phyloP scores from a whole-genome alignment of 805 yeast species.

The Nakazawaea holstii region DNA sequence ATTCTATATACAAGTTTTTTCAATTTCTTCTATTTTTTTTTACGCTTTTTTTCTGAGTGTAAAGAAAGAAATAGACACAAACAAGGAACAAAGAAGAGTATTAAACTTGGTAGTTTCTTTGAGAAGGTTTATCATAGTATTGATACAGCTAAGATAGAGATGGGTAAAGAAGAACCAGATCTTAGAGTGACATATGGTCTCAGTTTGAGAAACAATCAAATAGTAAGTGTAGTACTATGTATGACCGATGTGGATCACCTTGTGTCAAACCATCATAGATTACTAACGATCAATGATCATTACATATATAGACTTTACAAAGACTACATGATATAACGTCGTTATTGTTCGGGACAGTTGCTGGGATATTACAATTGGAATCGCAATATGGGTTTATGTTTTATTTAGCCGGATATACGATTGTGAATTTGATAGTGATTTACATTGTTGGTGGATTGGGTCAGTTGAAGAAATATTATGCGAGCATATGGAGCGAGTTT shows the following conservation, averaged over 20 bases:
- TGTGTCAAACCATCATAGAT: conserved; percentile 2
- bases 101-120: not conserved
- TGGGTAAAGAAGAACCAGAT: conserved; percentile 8
- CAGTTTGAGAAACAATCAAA: conserved; percentile 3
- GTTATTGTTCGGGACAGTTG: conserved; percentile 44
- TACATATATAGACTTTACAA: conserved; percentile 10
- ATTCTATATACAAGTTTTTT: not conserved
- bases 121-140: not conserved
- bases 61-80: no score
- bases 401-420: conserved; percentile 31
- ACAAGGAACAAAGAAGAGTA: no score
- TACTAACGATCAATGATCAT: conserved; percentile 10
- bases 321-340: conserved; percentile 41
- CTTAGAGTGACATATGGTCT: conserved; percentile 5
- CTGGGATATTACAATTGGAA: conserved; percentile 50
- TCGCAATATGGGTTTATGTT: conserved; percentile 42
- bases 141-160: not conserved
- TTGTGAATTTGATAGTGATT: conserved; percentile 28
- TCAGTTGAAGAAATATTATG: conserved; percentile 31
- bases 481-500: conserved; percentile 33
- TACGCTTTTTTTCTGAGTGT: not conserved
- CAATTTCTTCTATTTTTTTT: not conserved
- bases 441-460: conserved; percentile 26
- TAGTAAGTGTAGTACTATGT: conserved; percentile 13
- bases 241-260: not conserved